Percentiles rank a stretch among this genome's conserved stretches.
Evolutionary conservation across 352 stramenopile species (phyloP).

Genomic region (Phytophthora syringae): DNA sequence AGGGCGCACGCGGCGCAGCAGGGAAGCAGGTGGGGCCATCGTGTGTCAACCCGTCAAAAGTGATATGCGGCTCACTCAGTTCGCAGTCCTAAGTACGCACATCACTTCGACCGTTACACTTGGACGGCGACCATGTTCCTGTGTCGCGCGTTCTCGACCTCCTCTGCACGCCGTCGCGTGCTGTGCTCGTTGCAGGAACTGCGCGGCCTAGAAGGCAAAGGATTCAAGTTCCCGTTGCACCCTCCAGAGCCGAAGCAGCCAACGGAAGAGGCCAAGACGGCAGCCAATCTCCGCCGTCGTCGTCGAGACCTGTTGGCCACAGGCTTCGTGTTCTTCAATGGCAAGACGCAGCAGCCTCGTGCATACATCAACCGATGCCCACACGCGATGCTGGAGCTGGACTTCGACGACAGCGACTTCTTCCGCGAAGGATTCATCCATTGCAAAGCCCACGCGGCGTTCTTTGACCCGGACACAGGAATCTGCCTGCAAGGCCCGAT

Average conservation of each 20-base stretch:
- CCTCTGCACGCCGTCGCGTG: constrained; percentile 32
- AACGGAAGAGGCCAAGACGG: constrained; percentile 1
- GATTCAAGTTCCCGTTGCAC: constrained; percentile 69
- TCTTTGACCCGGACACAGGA: constrained; percentile 81
- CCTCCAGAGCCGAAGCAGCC: constrained; percentile 3
- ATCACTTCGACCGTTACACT: constrained; percentile 9
- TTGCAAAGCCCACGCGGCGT: constrained; percentile 82
- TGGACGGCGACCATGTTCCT: constrained; percentile 18
- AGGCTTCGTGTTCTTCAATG: constrained; percentile 72
- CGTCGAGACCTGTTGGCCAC: constrained; percentile 46
- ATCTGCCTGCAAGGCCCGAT: constrained; percentile 70
- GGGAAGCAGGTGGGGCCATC: constrained; percentile 41
- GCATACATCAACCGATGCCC: constrained; percentile 70
- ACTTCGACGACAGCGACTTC: constrained; percentile 85
- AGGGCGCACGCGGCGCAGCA: constrained; percentile 57
- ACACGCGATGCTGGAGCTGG: constrained; percentile 75
- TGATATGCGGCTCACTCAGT: too few species aligned
- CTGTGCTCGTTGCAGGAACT: constrained; percentile 69
- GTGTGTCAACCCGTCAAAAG: too few species aligned
- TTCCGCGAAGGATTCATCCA: constrained; percentile 81
- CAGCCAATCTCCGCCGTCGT: constrained; percentile 12
- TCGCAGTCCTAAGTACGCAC: constrained; percentile 12
- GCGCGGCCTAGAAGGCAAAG: constrained; percentile 41
- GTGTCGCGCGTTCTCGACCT: constrained; percentile 27
- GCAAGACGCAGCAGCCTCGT: constrained; percentile 46